A percentile compares a stretch with the other conserved stretches of the same genome.
Conservation (phyloP, 306 rosid genomes). For the Corylus americana region DNA sequence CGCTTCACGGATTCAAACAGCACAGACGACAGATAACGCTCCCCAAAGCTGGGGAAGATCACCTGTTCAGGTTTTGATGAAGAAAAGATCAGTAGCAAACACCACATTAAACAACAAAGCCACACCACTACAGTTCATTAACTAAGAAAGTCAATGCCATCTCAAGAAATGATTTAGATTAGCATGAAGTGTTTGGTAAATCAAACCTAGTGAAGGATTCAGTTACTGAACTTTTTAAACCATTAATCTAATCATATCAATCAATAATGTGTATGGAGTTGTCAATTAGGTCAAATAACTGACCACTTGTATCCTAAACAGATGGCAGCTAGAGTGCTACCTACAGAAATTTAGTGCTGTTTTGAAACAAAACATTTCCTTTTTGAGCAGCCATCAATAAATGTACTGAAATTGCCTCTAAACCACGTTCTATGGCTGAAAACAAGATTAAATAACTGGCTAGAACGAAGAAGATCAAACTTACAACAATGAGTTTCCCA, state of each 20-base stretch:
- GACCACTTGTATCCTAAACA: not conserved
- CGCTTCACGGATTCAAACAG: constrained; percentile 65
- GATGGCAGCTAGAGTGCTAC: not conserved
- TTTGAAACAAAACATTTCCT: not conserved
- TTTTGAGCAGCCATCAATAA: not conserved
- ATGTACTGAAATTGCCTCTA: not conserved
- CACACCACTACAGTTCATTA: not conserved
- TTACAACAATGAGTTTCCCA: constrained; percentile 95
- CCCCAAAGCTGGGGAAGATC: constrained; percentile 89
- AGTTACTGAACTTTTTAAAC: not conserved
- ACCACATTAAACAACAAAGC: not conserved
- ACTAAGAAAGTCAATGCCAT: not conserved
- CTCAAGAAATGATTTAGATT: not conserved
- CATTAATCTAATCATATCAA: not conserved
- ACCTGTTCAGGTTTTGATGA: constrained; percentile 40
- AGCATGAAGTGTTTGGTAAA: not conserved
- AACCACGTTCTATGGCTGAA: not conserved
- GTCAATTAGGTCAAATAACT: not conserved
- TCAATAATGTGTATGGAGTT: not conserved
- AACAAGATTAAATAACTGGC: not conserved
- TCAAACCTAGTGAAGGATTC: not conserved
- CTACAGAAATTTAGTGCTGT: not conserved
- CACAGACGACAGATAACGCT: constrained; percentile 79
- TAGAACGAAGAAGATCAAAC: constrained; percentile 31
- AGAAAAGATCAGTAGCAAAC: not conserved